phyloP scores from a whole-genome alignment of 2,329 filamentous ascomycete genomes.

The Hymenotorrendiella dingleyae region DNA sequence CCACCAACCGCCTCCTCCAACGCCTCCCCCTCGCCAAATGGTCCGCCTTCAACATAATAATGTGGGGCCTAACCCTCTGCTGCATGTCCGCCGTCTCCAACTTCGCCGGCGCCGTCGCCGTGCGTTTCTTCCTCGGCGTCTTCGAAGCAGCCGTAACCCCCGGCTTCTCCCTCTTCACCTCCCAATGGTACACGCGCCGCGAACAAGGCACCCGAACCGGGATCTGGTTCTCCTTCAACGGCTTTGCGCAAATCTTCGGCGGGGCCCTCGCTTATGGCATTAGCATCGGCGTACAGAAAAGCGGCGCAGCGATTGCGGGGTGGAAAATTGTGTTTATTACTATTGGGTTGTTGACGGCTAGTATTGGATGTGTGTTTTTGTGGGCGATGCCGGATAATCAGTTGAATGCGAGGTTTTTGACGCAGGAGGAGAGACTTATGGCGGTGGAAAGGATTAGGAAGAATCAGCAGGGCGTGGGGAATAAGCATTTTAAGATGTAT shows the following conservation, averaged over 20 bases:
- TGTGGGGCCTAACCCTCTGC: constrained; percentile 54
- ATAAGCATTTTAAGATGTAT: constrained; percentile 45
- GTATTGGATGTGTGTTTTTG: constrained; percentile 37
- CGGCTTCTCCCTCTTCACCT: constrained; percentile 62
- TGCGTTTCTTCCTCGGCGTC: constrained; percentile 62
- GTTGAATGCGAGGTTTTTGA: constrained; percentile 39
- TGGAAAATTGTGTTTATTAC: constrained; percentile 56
- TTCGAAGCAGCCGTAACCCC: constrained; percentile 65
- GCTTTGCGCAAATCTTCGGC: constrained; percentile 57
- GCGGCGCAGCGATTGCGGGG: constrained; percentile 43
- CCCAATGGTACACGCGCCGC: constrained; percentile 66
- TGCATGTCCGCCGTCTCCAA: constrained; percentile 58
- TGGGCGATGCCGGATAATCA: constrained; percentile 40
- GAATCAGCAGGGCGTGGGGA: constrained; percentile 53
- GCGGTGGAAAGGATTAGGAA: constrained; percentile 41
- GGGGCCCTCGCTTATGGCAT: constrained; percentile 60
- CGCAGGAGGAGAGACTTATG: constrained; percentile 38
- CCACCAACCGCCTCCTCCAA: constrained; percentile 36
- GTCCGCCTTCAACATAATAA: constrained; percentile 53
- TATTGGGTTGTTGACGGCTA: constrained; percentile 41
- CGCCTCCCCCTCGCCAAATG: constrained; percentile 58
- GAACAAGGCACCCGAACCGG: constrained; percentile 59
- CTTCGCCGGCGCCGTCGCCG: constrained; percentile 55
- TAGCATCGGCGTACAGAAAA: constrained; percentile 42
- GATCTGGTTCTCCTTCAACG: constrained; percentile 66